Conservation (phyloP, 2,329 filamentous ascomycete species). For the Stachybotrys elegans region DNA sequence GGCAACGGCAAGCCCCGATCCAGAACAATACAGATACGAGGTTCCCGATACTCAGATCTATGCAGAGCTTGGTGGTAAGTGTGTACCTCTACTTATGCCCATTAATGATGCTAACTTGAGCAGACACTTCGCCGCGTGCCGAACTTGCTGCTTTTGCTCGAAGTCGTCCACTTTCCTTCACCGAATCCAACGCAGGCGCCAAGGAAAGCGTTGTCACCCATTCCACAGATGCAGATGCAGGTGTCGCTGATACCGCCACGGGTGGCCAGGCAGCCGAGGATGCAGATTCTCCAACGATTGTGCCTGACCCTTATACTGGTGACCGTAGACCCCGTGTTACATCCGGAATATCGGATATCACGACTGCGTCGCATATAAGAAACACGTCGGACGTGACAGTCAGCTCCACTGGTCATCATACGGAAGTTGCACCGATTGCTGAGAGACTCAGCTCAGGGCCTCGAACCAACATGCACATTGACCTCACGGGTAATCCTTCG, state of each 20-base stretch:
- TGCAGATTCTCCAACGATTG: not conserved
- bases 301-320: not conserved
- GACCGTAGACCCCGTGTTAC: conserved; percentile 11
- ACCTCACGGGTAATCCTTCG: not conserved
- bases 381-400: conserved; percentile 11
- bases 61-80: conserved; percentile 44
- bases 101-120: no score
- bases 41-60: no score
- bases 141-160: no score
- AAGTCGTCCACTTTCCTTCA: no score
- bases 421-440: conserved; percentile 5
- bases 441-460: conserved; percentile 6
- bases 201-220: no score
- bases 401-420: conserved; percentile 13
- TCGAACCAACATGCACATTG: not conserved
- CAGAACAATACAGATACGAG: conserved; percentile 26
- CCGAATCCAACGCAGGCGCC: no score
- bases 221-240: no score
- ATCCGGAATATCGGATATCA: conserved; percentile 16
- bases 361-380: conserved; percentile 14
- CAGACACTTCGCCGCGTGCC: no score
- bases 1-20: no score
- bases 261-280: not conserved
- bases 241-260: no score
- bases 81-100: no score